These are phyloP conservation scores for Malus sylvestris DNA, from an alignment of 306 rosid species.

Conservation along the genomic window DNA sequence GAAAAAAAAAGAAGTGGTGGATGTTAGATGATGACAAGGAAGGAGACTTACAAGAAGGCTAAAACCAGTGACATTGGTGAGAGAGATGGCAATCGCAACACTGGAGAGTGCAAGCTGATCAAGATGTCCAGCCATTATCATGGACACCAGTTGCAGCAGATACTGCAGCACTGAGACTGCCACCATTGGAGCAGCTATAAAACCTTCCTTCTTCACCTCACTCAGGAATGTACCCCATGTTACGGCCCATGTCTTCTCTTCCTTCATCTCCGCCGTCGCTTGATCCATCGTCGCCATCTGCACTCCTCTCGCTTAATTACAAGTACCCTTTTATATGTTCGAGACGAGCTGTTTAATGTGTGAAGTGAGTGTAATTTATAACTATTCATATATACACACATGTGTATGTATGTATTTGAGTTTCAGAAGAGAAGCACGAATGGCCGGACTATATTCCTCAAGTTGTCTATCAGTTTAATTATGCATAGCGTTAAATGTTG, in stretches of 20 bases:
- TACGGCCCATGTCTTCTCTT: slow-evolving; percentile 1
- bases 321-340: too few species aligned
- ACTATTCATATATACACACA: neutral
- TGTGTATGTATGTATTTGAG: neutral
- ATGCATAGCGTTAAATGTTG: neutral
- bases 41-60: slow-evolving; percentile 14
- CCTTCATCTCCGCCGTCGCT: neutral
- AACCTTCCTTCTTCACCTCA: slow-evolving; percentile 16
- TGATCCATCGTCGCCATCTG: neutral
- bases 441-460: neutral
- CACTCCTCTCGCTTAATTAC: neutral
- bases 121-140: slow-evolving; percentile 27
- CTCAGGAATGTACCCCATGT: slow-evolving; percentile 2
- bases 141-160: slow-evolving; percentile 17
- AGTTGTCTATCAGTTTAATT: neutral
- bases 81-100: slow-evolving; percentile 27
- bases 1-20: neutral
- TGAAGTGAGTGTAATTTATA: too few species aligned
- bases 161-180: slow-evolving; percentile 23
- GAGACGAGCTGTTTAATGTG: too few species aligned
- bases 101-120: slow-evolving; percentile 15
- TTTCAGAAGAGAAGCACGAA: neutral
- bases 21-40: neutral
- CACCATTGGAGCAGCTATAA: slow-evolving; percentile 24
- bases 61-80: slow-evolving; percentile 29